These are phyloP conservation scores for Dothidotthia symphoricarpi DNA, from an alignment of 2,329 filamentous ascomycete species.

Conservation along the genomic window DNA sequence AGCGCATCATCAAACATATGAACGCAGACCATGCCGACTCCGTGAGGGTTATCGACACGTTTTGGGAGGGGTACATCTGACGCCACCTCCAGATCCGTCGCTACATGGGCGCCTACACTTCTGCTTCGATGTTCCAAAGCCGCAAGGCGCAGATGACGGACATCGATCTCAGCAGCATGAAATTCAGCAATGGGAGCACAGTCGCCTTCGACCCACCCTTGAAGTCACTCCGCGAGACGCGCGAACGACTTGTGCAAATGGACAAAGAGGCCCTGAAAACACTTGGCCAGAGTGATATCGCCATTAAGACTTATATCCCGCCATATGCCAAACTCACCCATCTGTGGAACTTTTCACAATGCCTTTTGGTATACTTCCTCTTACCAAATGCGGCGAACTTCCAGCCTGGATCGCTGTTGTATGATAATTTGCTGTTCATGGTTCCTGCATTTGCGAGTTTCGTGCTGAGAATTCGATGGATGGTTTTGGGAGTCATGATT, in stretches of 20 bases:
- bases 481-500: conserved; percentile 60
- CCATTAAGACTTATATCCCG: conserved; percentile 53
- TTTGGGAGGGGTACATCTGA: conserved; percentile 5
- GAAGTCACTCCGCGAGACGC: conserved; percentile 63
- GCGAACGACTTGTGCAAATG: conserved; percentile 72
- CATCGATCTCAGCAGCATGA: conserved; percentile 63
- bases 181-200: conserved; percentile 54
- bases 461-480: conserved; percentile 59
- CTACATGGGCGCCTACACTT: conserved; percentile 72
- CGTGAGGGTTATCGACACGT: conserved; percentile 32
- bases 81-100: conserved; percentile 54
- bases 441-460: conserved; percentile 58
- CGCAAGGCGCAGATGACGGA: conserved; percentile 62
- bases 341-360: conserved; percentile 53
- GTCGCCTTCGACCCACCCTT: conserved; percentile 71
- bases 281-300: conserved; percentile 61
- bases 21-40: conserved; percentile 77
- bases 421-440: conserved; percentile 46
- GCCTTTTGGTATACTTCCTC: conserved; percentile 30
- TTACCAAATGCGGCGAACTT: conserved; percentile 33
- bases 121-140: conserved; percentile 56
- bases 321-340: conserved; percentile 51
- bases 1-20: conserved; percentile 77
- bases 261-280: conserved; percentile 58
- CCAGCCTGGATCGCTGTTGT: conserved; percentile 34